Percentiles rank a stretch among this genome's conserved stretches.
These are phyloP conservation scores for Russula brevipes DNA, from an alignment of 768 basidiomycete genomes.

Conservation along the genomic window DNA sequence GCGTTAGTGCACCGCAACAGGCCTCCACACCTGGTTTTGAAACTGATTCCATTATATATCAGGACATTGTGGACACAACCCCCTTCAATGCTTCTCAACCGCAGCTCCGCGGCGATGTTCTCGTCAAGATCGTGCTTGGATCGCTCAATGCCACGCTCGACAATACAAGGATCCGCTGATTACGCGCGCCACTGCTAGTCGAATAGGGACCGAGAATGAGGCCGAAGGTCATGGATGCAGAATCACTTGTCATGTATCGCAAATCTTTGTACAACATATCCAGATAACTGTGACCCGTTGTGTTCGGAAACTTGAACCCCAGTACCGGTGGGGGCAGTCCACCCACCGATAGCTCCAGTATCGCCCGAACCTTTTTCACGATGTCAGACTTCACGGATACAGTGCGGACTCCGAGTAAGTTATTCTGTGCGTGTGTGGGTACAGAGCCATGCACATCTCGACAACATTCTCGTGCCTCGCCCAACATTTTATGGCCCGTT, in stretches of 20 bases:
- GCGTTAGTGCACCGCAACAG: conserved; percentile 8
- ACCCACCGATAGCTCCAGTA: too few relatives aligned
- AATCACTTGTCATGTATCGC: background rate
- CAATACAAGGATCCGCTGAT: background rate
- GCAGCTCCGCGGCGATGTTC: conserved; percentile 8
- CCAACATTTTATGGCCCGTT: too few relatives aligned
- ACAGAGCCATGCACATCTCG: too few relatives aligned
- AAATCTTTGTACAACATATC: too few relatives aligned
- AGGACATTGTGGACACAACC: conserved; percentile 25
- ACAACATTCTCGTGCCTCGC: too few relatives aligned
- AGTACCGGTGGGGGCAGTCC: background rate
- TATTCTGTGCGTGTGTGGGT: too few relatives aligned
- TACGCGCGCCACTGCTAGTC: background rate
- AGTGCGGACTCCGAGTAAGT: too few relatives aligned
- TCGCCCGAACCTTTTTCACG: background rate
- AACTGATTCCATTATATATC: background rate
- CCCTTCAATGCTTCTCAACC: conserved; percentile 17
- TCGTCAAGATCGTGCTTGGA: conserved; percentile 20
- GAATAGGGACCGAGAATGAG: background rate
- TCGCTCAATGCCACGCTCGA: conserved; percentile 11
- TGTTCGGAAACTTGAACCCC: too few relatives aligned
- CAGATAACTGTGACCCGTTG: background rate
- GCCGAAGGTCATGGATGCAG: background rate
- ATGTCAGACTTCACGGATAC: too few relatives aligned
- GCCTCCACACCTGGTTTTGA: too few relatives aligned